Evolutionary conservation across 1,284 basidiomycete species (phyloP).

Genomic region (Ceratobasidium theobromae): DNA sequence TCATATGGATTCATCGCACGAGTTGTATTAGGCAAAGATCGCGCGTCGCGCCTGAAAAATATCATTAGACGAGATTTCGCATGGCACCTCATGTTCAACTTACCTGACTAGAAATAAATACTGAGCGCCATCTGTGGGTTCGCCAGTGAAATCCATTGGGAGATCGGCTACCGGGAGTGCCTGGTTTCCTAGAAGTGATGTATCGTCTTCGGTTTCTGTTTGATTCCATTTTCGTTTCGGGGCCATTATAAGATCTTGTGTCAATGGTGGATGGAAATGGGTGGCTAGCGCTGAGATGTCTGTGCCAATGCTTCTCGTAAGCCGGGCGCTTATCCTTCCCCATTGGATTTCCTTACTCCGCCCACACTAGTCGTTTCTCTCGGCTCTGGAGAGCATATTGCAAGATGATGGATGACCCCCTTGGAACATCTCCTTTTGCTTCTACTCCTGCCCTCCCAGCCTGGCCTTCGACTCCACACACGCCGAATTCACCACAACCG

Average conservation of each 20-base stretch:
- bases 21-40: slow-evolving; percentile 28
- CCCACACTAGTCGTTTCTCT: no score
- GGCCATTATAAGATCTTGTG: neutral
- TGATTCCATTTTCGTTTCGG: slow-evolving; percentile 10
- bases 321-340: slow-evolving; percentile 2
- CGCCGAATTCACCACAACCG: slow-evolving; percentile 24
- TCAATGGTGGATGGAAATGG: neutral
- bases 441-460: slow-evolving; percentile 12
- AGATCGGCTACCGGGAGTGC: slow-evolving; percentile 36
- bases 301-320: no score
- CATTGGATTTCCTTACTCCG: neutral
- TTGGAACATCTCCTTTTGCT: slow-evolving; percentile 23
- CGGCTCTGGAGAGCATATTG: no score
- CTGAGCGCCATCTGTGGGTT: slow-evolving; percentile 33
- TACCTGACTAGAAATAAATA: slow-evolving; percentile 36
- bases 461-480: slow-evolving; percentile 20
- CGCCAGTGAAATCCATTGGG: slow-evolving; percentile 31
- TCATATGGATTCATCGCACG: slow-evolving; percentile 30
- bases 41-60: slow-evolving; percentile 27
- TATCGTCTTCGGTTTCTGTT: neutral
- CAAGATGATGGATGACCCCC: slow-evolving; percentile 26
- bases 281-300: no score
- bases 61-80: neutral
- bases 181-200: slow-evolving; percentile 17
- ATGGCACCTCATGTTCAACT: slow-evolving; percentile 1